A percentile compares a stretch with the other conserved stretches of the same genome.
These are phyloP conservation scores for Aspergillus terreus DNA, from an alignment of 2,329 filamentous ascomycete genomes.

Conservation along the genomic window DNA sequence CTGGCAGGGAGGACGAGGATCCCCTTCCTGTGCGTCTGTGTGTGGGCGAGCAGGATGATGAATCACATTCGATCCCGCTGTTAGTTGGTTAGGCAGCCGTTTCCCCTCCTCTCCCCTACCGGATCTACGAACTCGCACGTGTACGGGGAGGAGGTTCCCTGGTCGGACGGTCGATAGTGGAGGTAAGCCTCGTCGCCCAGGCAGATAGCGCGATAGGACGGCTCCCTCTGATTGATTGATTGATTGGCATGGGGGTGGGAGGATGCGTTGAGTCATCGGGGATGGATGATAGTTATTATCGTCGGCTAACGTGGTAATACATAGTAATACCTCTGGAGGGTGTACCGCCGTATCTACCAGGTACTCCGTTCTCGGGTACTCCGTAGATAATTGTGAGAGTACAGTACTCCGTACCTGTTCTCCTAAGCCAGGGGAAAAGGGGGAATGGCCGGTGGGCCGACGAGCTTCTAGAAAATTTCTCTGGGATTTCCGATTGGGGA, in stretches of 20 bases:
- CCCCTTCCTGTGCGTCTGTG: slow-evolving; percentile 11
- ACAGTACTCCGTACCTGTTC: too few species aligned
- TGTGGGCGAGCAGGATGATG: slow-evolving; percentile 7
- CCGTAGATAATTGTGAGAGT: too few species aligned
- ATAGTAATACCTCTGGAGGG: background rate
- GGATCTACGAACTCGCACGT: slow-evolving; percentile 22
- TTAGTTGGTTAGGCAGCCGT: slow-evolving; percentile 8
- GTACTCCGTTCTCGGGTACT: background rate
- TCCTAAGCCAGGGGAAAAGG: background rate
- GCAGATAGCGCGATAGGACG: background rate
- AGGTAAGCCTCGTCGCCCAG: background rate
- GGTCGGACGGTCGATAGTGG: background rate
- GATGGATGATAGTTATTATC: background rate
- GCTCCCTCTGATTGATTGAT: background rate
- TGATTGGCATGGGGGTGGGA: background rate
- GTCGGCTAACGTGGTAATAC: background rate
- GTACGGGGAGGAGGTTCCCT: slow-evolving; percentile 10
- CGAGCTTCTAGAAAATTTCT: slow-evolving; percentile 25
- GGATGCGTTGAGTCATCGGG: background rate
- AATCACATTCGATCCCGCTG: slow-evolving; percentile 12
- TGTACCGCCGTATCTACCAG: background rate
- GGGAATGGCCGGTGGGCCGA: slow-evolving; percentile 3
- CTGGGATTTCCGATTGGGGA: slow-evolving; percentile 20
- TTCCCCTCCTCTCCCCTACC: background rate
- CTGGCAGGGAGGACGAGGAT: slow-evolving; percentile 19